Percentiles rank a stretch among this genome's conserved stretches.
phyloP scores from a whole-genome alignment of 768 basidiomycete species.

The Phlebiopsis gigantea region DNA sequence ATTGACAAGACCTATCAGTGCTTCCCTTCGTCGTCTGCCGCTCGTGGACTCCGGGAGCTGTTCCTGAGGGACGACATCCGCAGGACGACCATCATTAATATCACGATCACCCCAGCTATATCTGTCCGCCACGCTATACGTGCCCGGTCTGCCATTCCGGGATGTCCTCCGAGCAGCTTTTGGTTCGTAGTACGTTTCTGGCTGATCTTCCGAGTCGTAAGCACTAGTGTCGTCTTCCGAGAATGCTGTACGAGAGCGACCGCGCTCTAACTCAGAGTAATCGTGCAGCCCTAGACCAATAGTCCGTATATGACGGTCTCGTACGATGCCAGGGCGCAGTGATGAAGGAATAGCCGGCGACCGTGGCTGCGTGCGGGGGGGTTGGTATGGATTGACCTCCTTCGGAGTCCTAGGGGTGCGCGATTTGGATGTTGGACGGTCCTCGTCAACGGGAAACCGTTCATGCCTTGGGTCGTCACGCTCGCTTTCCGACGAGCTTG shows the following conservation, averaged over 20 bases:
- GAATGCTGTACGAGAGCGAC: not conserved
- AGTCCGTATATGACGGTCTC: not conserved
- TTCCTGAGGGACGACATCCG: too few species aligned
- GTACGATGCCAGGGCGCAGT: not conserved
- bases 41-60: not conserved
- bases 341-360: not conserved
- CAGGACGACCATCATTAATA: too few species aligned
- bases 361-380: not conserved
- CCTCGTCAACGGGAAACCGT: not conserved
- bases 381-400: not conserved
- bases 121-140: too few species aligned
- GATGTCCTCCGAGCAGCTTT: not conserved
- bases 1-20: slow-evolving; percentile 33
- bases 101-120: too few species aligned
- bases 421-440: not conserved
- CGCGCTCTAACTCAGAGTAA: not conserved
- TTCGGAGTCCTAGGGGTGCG: not conserved
- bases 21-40: slow-evolving; percentile 26
- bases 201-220: slow-evolving; percentile 14
- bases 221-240: slow-evolving; percentile 15
- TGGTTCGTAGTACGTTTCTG: not conserved
- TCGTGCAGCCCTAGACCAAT: not conserved
- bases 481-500: slow-evolving; percentile 22
- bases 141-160: too few species aligned
- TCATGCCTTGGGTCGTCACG: not conserved